These are phyloP conservation scores for Chlamydomonas schloesseri DNA, from an alignment of 139 green algal species.

Conservation along the genomic window DNA sequence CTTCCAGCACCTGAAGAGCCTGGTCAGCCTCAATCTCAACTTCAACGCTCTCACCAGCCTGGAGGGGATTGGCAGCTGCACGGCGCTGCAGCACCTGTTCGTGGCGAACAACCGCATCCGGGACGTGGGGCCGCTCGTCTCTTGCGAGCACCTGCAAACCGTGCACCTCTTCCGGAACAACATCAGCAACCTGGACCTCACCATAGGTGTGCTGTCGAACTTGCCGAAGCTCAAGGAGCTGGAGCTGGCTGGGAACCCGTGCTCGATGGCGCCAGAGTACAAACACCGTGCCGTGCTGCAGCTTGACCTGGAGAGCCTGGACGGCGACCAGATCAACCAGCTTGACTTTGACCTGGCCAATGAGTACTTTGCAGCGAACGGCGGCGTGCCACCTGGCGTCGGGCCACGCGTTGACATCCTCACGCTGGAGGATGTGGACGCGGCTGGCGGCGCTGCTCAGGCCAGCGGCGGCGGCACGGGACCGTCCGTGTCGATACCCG, in stretches of 20 bases:
- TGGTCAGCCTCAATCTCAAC: conserved; percentile 57
- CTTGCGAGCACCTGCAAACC: conserved; percentile 13
- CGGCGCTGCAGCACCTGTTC: conserved; percentile 52
- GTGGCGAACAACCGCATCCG: conserved; percentile 45
- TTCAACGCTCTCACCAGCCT: conserved; percentile 52
- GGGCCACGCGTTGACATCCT: conserved; percentile 33
- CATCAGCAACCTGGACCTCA: conserved; percentile 41
- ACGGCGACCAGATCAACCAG: conserved; percentile 40
- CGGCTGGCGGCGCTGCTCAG: too few species aligned
- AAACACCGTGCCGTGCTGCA: conserved; percentile 40
- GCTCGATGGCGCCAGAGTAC: conserved; percentile 28
- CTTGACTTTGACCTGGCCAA: conserved; percentile 47
- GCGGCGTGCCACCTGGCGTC: conserved; percentile 9
- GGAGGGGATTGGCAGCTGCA: conserved; percentile 44
- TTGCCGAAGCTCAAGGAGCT: conserved; percentile 43
- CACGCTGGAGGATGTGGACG: conserved; percentile 32
- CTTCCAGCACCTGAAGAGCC: conserved; percentile 36
- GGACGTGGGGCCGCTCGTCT: conserved; percentile 33
- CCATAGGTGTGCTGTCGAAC: neutral
- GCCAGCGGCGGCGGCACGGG: neutral
- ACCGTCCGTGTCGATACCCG: neutral
- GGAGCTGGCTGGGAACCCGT: conserved; percentile 52
- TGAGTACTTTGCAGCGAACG: conserved; percentile 37
- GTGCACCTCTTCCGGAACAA: conserved; percentile 49
- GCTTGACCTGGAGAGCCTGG: conserved; percentile 43